Evolutionary conservation across 371 early-diverging fungal genomes (phyloP), one percentile per base, ranked within the genome.

Genomic region (Mortierella sp.): DNA sequence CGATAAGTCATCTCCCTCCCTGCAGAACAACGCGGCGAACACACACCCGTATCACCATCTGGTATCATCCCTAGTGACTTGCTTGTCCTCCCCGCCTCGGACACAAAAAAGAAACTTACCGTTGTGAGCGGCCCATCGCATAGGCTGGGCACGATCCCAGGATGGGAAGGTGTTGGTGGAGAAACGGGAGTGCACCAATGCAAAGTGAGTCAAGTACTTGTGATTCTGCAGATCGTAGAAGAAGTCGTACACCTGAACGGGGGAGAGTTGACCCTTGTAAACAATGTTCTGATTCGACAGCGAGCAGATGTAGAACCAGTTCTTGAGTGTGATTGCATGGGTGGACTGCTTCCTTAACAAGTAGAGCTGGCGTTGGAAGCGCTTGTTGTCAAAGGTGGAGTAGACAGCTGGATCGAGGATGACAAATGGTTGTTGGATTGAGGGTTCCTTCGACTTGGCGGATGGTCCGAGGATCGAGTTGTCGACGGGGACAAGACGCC

Each of bases 71-170:
- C 52, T 24, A 21, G 37, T 31, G 54, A 62, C 57, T 52, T 29
- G 7, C 34, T 34, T 34, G 4, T 34, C 10, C 10, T 34, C 10
- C 10, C 37, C 22, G 4, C 40, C n/a, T 48, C 28, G n/a, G 19
- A 3, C n/a, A 31, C n/a, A 22, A 8, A 19, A 28, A 6, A 21
- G 25, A n/a, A 21, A 25, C 84, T 82, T 87, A 92, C 96, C 98
- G 78, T 98, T 98, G 85, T 98, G 98, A 47, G 97, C 98, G 71
- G 92, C 92, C 93, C 92, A 93, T 64, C 96, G 86, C 93, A 97
- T 92, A 27, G 98, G 98, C 79, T 98, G 98, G 50, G 97, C 96
- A 68, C 97, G 91, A 81, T 98, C 97, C 98, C 98, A 98, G 16
- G 92, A 91, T 16, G 98, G 98, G 81, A 97, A 97, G 21, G 98